Percentiles rank a stretch among this genome's conserved stretches.
Conservation (phyloP, 148 eudicot genomes). For the Simmondsia chinensis region DNA sequence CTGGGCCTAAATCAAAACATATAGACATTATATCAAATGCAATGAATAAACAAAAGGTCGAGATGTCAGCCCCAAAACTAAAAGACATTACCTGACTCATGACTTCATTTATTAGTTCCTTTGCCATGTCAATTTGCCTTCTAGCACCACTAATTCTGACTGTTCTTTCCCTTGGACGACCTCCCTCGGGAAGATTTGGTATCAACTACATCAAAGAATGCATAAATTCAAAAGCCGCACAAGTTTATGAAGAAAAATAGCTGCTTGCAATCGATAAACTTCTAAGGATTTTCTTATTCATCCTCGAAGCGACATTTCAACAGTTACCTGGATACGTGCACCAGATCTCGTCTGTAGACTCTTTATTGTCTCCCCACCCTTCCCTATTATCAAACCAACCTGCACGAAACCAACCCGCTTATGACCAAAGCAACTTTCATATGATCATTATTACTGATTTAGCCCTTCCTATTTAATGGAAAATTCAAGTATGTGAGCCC, state of each 20-base stretch:
- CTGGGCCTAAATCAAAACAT: no score
- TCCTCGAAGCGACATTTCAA: background rate
- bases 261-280: no score
- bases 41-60: no score
- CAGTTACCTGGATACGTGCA: conserved; percentile 95
- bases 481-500: no score
- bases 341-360: conserved; percentile 88
- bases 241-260: no score
- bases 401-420: no score
- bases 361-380: conserved; percentile 89
- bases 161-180: conserved; percentile 69
- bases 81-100: conserved; percentile 93
- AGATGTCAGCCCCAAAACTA: background rate
- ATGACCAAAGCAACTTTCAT: no score
- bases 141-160: conserved; percentile 80
- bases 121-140: conserved; percentile 77
- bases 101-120: conserved; percentile 83
- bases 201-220: conserved; percentile 38
- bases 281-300: conserved; percentile 1
- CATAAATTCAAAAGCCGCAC: no score
- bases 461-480: no score
- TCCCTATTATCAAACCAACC: conserved; percentile 97
- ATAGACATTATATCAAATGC: no score
- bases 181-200: conserved; percentile 71
- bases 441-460: no score